Percentiles rank a stretch among this genome's conserved stretches.
phyloP scores from a whole-genome alignment of 768 basidiomycete genomes.

The Ramaria sp. region DNA sequence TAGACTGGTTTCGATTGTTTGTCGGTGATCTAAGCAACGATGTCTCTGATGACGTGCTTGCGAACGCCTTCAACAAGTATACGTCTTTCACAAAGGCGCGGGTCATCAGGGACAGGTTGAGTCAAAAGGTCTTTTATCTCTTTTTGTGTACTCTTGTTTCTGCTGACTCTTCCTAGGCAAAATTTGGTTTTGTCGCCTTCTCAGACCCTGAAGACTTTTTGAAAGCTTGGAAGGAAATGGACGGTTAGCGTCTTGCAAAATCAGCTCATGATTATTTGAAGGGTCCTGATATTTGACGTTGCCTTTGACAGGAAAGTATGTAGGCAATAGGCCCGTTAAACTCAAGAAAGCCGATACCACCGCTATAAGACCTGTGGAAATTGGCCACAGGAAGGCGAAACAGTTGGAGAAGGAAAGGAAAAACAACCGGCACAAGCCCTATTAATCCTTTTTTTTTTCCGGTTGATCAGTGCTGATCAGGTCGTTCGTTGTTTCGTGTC shows the following conservation, averaged over 20 bases:
- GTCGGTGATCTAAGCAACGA: constrained; percentile 98
- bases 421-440: constrained; percentile 71
- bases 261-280: not conserved
- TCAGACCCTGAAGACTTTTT: constrained; percentile 98
- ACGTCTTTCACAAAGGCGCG: constrained; percentile 89
- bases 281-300: not conserved
- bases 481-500: not conserved
- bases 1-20: constrained; percentile 96
- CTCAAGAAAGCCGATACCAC: constrained; percentile 88
- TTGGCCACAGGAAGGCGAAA: constrained; percentile 87
- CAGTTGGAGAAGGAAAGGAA: constrained; percentile 90
- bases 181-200: constrained; percentile 95
- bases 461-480: not conserved
- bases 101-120: constrained; percentile 89
- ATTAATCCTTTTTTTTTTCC: constrained; percentile 28
- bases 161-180: constrained; percentile 45
- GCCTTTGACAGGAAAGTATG: constrained; percentile 73
- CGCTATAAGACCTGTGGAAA: constrained; percentile 82
- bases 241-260: constrained; percentile 45
- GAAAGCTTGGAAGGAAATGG: constrained; percentile 99
- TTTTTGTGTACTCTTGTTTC: not conserved
- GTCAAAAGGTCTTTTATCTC: constrained; percentile 61
- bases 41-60: constrained; percentile 89
- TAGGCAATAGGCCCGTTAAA: constrained; percentile 94
- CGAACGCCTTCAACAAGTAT: constrained; percentile 91